Conservation (phyloP, 139 green algal genomes). For the Haematococcus lacustris region DNA sequence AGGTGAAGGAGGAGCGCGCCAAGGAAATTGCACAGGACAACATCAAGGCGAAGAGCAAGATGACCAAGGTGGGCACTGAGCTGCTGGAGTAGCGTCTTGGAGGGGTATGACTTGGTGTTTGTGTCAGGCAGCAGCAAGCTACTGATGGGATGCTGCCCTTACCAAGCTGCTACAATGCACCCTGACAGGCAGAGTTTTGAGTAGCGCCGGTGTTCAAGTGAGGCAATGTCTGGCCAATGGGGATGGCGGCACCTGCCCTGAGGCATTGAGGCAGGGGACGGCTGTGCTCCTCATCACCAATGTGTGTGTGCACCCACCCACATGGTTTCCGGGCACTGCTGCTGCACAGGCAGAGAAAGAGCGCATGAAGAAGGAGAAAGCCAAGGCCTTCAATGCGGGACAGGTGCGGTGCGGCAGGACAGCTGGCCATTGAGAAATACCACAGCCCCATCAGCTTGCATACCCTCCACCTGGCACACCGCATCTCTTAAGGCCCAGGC, state of each 20-base stretch:
- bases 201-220: neutral
- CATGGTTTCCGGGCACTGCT: neutral
- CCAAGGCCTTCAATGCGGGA: constrained; percentile 28
- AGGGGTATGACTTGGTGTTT: neutral
- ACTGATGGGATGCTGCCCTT: neutral
- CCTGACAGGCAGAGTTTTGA: neutral
- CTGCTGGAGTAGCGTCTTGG: neutral
- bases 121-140: neutral
- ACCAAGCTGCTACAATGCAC: neutral
- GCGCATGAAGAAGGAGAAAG: constrained; percentile 30
- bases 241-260: neutral
- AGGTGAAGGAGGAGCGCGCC: constrained; percentile 61
- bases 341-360: constrained; percentile 25
- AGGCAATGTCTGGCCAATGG: neutral
- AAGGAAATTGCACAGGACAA: constrained; percentile 64
- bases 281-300: neutral
- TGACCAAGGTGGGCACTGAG: constrained; percentile 21
- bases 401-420: no score
- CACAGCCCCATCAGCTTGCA: no score
- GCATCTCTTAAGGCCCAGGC: no score
- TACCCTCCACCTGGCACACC: no score
- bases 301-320: neutral
- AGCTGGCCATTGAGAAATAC: no score
- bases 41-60: constrained; percentile 67
- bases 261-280: neutral